Percentiles rank a stretch among this genome's conserved stretches.
phyloP scores from a whole-genome alignment of 371 early-diverging fungal species.

The Mortierella sp. region DNA sequence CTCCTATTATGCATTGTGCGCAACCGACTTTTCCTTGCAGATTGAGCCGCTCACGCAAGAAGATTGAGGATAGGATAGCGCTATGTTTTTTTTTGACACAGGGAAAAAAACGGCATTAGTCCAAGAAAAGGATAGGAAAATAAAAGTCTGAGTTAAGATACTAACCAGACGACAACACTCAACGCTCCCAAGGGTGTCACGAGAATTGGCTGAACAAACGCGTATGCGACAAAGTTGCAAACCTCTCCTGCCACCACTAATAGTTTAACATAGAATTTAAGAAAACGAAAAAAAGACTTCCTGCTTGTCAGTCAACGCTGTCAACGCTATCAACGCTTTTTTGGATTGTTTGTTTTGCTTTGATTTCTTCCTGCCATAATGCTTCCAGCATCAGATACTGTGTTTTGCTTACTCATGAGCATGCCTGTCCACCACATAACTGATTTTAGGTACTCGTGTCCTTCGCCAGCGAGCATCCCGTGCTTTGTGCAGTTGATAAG shows the following conservation, averaged over 20 bases:
- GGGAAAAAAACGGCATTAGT: too few species aligned
- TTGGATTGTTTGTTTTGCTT: too few species aligned
- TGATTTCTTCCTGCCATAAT: background rate
- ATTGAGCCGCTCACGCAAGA: slow-evolving; percentile 88
- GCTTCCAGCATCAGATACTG: too few species aligned
- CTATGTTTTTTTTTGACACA: too few species aligned
- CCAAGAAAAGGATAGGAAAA: too few species aligned
- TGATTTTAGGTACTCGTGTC: slow-evolving; percentile 86
- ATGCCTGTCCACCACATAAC: slow-evolving; percentile 96
- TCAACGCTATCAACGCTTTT: too few species aligned
- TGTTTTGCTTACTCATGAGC: slow-evolving; percentile 69
- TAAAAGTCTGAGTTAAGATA: too few species aligned
- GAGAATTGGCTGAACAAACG: slow-evolving; percentile 94
- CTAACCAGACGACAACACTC: slow-evolving; percentile 80
- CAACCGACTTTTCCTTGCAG: slow-evolving; percentile 93
- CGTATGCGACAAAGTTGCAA: slow-evolving; percentile 95
- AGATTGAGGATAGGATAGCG: slow-evolving; percentile 90
- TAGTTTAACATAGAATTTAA: too few species aligned
- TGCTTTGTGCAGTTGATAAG: slow-evolving; percentile 73
- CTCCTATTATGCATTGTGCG: slow-evolving; percentile 91
- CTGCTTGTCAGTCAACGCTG: too few species aligned
- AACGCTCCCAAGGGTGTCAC: slow-evolving; percentile 96
- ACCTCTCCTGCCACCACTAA: slow-evolving; percentile 90
- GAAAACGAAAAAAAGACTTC: background rate
- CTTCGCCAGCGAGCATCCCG: slow-evolving; percentile 80